Base-by-base conservation (phyloP, 179 eudicot genomes). In the Silene vulgaris region DNA sequence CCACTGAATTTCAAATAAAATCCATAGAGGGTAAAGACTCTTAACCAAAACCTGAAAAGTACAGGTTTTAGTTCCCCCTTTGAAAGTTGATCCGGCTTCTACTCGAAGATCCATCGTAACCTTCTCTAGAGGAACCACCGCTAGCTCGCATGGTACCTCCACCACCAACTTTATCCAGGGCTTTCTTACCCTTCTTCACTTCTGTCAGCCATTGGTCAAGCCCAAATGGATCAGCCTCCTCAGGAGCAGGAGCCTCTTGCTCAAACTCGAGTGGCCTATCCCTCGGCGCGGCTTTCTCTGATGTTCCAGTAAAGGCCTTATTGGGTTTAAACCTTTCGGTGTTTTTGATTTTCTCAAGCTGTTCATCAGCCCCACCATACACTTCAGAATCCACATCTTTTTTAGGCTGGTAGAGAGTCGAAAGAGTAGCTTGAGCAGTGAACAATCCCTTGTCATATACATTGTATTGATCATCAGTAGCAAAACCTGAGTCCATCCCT, bases 401-500 rank as follows among this genome's bases (percentile, higher is more conserved):
- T 86, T 87, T 93, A 0, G 98, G 98, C 77, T 89, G 86, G 77
- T 93, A 93, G 13, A 93, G 86, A 0, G 98, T 90, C 3, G 88
- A 88, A 14, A 93, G 75, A 40, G 98, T 89, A 16, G 93, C 83
- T 45, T 91, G 98, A n/a, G 96, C 91, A 26, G 85, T 89, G 75
- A 91, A 93, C 75, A 93, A 80, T 29, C 96, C 96, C 82, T 90
- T 93, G 76, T 88, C 92, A 21, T 93, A 93, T 0, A 91, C 87
- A 75, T 89, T 90, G 85, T 93, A 93, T 37, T 88, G 88, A 78
- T 93, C 98, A 76, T 93, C 98, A 0, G 83, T 82, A 19, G 87
- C 96, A 86, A 90, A 93, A 26, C 98, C 97, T 14, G 96, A 93
- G 69, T 86, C 96, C 93, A 91, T 90, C n/a, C 98, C 98, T 75